Conservation (phyloP, 805 yeast genomes). For the Wickerhamomyces rabaulensis region DNA sequence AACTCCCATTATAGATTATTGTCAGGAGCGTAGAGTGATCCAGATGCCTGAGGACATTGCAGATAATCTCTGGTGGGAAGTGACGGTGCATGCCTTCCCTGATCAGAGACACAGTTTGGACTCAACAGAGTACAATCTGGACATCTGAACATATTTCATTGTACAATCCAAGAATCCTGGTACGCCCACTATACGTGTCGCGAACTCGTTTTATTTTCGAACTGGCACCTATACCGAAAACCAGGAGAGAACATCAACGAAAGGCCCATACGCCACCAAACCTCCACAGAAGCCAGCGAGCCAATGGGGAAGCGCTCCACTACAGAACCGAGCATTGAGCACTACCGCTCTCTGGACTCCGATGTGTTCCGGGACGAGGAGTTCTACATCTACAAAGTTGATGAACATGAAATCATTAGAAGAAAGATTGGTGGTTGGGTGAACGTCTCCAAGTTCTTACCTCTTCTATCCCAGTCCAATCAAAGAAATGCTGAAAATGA, state of each 20-base stretch:
- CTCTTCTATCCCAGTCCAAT: neutral
- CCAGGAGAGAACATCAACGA: too few relatives aligned
- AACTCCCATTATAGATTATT: neutral
- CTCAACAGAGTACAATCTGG: too few relatives aligned
- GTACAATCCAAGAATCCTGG: too few relatives aligned
- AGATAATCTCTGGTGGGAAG: neutral
- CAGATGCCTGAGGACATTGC: neutral
- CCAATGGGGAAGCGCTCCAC: neutral
- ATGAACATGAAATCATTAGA: slow-evolving; percentile 7
- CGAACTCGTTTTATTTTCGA: too few relatives aligned
- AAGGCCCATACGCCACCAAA: too few relatives aligned
- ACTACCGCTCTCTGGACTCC: slow-evolving; percentile 1
- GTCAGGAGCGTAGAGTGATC: neutral
- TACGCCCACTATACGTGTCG: too few relatives aligned
- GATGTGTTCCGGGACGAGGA: slow-evolving; percentile 6
- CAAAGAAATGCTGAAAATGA: neutral
- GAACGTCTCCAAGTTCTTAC: slow-evolving; percentile 13
- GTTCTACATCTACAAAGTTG: slow-evolving; percentile 5
- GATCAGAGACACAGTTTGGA: too few relatives aligned
- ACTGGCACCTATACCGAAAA: too few relatives aligned
- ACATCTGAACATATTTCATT: too few relatives aligned
- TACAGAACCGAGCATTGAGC: slow-evolving; percentile 3
- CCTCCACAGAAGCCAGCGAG: too few relatives aligned
- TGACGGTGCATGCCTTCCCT: neutral
- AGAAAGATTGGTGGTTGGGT: slow-evolving; percentile 22